Evolutionary conservation across 768 basidiomycete species (phyloP).

Genomic region (Tylopilus rubrobrunneus): DNA sequence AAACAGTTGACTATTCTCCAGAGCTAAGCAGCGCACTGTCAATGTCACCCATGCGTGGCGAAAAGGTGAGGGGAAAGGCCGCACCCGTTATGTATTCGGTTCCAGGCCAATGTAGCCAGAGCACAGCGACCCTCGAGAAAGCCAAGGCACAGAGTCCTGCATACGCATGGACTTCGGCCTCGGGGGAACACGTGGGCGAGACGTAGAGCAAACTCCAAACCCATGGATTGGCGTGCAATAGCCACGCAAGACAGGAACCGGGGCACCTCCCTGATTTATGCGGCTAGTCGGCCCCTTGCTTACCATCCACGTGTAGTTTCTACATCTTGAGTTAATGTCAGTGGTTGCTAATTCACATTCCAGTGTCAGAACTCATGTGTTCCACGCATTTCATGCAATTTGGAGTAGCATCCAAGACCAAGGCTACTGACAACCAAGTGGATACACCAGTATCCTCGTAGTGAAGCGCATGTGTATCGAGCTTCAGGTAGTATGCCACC

Average conservation of each 20-base stretch:
- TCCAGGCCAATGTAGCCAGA: background rate
- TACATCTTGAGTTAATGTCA: slow-evolving; percentile 1
- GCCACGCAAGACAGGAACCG: background rate
- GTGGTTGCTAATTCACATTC: background rate
- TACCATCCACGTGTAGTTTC: no score
- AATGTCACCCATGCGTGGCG: no score
- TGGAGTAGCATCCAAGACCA: background rate
- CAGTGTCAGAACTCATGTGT: background rate
- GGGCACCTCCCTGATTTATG: no score
- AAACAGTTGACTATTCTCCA: background rate
- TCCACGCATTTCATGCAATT: background rate
- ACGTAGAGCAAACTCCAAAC: background rate
- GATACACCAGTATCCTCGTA: background rate
- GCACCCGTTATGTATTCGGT: background rate
- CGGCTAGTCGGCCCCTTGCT: no score
- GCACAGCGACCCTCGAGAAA: background rate
- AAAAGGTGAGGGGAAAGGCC: background rate
- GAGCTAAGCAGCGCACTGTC: no score
- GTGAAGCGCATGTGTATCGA: background rate
- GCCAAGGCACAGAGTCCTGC: background rate
- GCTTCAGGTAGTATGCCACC: background rate
- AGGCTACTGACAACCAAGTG: background rate
- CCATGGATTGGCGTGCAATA: background rate
- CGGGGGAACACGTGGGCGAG: no score
- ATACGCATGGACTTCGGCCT: no score